Percentiles rank a stretch among this genome's conserved stretches.
Evolutionary conservation across 1,284 basidiomycete species (phyloP).

Genomic region (Naganishia sp.): DNA sequence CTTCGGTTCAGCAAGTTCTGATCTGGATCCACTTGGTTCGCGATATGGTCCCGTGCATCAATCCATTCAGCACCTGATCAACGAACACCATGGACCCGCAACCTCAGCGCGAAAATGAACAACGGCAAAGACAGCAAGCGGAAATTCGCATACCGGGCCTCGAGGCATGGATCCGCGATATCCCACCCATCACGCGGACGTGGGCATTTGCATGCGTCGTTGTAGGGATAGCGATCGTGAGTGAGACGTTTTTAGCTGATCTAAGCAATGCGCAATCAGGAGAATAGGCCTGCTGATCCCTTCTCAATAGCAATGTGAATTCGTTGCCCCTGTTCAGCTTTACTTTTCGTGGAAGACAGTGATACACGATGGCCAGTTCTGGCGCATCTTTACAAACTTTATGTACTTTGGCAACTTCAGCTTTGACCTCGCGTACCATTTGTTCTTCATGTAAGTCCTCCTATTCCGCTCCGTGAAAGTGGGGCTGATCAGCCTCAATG

Average conservation of each 20-base stretch:
- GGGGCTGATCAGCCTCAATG: background rate
- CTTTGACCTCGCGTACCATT: conserved; percentile 92
- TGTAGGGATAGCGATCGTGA: conserved; percentile 78
- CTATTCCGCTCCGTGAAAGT: background rate
- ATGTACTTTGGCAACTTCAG: conserved; percentile 93
- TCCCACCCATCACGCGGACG: conserved; percentile 81
- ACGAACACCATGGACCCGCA: conserved; percentile 5
- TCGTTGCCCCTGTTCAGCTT: conserved; percentile 83
- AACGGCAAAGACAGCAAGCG: conserved; percentile 16
- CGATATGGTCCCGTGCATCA: too few species aligned
- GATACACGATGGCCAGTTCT: conserved; percentile 77
- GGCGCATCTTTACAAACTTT: conserved; percentile 88
- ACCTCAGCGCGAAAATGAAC: conserved; percentile 9
- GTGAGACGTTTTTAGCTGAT: conserved; percentile 44
- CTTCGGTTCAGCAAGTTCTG: too few species aligned
- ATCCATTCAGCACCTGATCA: too few species aligned
- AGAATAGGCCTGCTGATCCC: background rate
- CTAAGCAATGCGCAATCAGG: background rate
- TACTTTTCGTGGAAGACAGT: conserved; percentile 87
- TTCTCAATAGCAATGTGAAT: conserved; percentile 74
- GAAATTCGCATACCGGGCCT: conserved; percentile 35
- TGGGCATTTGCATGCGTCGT: conserved; percentile 77
- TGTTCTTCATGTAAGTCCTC: conserved; percentile 88
- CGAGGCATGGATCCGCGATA: conserved; percentile 69
- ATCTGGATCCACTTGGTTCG: too few species aligned